phyloP scores from a whole-genome alignment of 768 basidiomycete species.

The Rhodocollybia butyracea region DNA sequence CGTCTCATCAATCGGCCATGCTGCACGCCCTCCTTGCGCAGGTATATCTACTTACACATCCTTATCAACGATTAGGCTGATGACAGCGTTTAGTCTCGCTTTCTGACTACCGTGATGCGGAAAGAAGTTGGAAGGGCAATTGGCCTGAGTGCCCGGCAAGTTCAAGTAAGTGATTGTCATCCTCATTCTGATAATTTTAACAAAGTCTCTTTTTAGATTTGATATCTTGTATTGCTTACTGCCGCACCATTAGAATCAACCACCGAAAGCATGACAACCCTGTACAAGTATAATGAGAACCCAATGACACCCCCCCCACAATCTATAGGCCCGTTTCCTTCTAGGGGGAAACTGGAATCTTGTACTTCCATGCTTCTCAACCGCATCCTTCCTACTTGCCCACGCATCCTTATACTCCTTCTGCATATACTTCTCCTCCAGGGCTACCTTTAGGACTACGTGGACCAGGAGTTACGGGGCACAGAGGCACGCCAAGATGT shows the following conservation, averaged over 20 bases:
- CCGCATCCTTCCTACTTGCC: neutral
- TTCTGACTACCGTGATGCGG: constrained; percentile 83
- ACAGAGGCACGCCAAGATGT: constrained; percentile 19
- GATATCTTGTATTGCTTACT: constrained; percentile 73
- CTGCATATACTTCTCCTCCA: constrained; percentile 14
- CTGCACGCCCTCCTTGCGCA: constrained; percentile 83
- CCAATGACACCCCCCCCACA: constrained; percentile 55
- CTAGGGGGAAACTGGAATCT: no score
- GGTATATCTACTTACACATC: constrained; percentile 43
- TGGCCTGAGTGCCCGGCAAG: constrained; percentile 86
- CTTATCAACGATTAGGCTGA: constrained; percentile 9
- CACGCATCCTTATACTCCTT: constrained; percentile 1
- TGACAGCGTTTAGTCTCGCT: constrained; percentile 62
- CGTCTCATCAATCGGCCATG: constrained; percentile 86
- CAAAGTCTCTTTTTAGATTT: constrained; percentile 51
- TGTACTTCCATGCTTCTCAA: neutral
- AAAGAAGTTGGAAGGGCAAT: constrained; percentile 86
- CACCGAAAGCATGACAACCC: constrained; percentile 82
- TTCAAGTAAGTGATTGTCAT: constrained; percentile 59
- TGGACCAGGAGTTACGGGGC: constrained; percentile 55
- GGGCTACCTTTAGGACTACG: constrained; percentile 39
- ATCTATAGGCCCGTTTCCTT: constrained; percentile 61
- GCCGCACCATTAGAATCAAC: constrained; percentile 62
- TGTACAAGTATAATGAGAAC: constrained; percentile 54
- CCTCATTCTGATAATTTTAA: constrained; percentile 10